These are phyloP conservation scores for Aspergillus pseudoterreus DNA, from an alignment of 2,329 filamentous ascomycete species.

Conservation along the genomic window DNA sequence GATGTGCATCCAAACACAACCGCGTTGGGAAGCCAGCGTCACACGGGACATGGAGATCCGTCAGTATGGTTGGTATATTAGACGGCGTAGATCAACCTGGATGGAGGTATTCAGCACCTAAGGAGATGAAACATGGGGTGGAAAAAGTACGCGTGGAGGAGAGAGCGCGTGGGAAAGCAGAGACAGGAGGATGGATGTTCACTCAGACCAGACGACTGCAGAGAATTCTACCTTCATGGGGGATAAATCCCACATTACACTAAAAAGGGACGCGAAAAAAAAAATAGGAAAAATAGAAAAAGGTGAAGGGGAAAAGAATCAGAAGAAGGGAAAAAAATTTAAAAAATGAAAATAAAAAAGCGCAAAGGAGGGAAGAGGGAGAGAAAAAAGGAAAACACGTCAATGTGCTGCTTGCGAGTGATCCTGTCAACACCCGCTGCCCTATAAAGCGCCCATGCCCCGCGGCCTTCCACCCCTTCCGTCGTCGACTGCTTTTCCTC, in stretches of 20 bases:
- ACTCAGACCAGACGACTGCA: background rate
- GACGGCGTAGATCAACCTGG: too few relatives aligned
- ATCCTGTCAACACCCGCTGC: conserved; percentile 41
- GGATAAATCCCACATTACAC: background rate
- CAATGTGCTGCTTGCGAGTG: conserved; percentile 28
- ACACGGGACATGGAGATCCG: too few relatives aligned
- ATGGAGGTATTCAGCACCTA: too few relatives aligned
- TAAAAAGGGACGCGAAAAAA: background rate
- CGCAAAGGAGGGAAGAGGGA: conserved; percentile 9
- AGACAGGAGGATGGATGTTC: background rate
- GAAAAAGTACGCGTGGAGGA: too few relatives aligned
- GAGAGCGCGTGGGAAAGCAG: background rate
- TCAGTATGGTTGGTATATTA: too few relatives aligned
- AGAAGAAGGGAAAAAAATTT: background rate
- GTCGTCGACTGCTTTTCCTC: conserved; percentile 32
- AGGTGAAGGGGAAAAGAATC: background rate
- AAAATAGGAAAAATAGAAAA: background rate
- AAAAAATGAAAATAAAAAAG: background rate
- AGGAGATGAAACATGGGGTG: too few relatives aligned
- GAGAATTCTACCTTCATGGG: background rate
- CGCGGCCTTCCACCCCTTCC: conserved; percentile 38
- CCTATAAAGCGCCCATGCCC: conserved; percentile 43
- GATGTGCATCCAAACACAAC: too few relatives aligned
- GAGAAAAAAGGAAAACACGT: conserved; percentile 11
- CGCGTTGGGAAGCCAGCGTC: too few relatives aligned